Evolutionary conservation across 2,329 filamentous ascomycete species (phyloP).

Genomic region (Dactylonectria macrodidyma): DNA sequence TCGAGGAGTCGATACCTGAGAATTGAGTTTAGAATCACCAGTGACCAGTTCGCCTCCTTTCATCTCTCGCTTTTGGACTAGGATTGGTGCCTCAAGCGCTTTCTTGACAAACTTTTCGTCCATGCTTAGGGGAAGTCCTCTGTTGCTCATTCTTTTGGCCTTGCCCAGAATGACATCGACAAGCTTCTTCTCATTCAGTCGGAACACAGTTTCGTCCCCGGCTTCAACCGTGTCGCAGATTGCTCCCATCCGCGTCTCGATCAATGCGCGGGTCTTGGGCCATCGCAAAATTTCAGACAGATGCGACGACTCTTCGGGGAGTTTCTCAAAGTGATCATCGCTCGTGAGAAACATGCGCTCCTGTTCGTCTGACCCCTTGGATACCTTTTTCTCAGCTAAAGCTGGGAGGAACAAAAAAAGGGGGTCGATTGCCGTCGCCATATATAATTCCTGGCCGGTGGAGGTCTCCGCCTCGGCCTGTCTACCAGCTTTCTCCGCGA

Average conservation of each 20-base stretch:
- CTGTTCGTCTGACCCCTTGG: slow-evolving; percentile 60
- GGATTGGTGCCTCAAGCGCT: slow-evolving; percentile 81
- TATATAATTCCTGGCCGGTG: slow-evolving; percentile 80
- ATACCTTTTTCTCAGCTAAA: slow-evolving; percentile 64
- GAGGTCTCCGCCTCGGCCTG: slow-evolving; percentile 59
- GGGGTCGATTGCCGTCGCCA: slow-evolving; percentile 88
- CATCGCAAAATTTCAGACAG: slow-evolving; percentile 70
- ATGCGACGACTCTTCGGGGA: slow-evolving; percentile 70
- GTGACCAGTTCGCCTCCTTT: slow-evolving; percentile 33
- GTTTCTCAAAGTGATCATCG: slow-evolving; percentile 80
- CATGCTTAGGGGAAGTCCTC: slow-evolving; percentile 81
- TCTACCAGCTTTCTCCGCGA: slow-evolving; percentile 36
- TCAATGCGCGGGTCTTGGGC: slow-evolving; percentile 60
- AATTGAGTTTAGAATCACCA: slow-evolving; percentile 33
- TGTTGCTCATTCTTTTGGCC: slow-evolving; percentile 76
- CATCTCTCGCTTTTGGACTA: slow-evolving; percentile 75
- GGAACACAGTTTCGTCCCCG: slow-evolving; percentile 88
- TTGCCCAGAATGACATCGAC: slow-evolving; percentile 77
- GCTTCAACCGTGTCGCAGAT: slow-evolving; percentile 89
- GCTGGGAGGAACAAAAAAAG: slow-evolving; percentile 87
- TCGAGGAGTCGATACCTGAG: slow-evolving; percentile 39
- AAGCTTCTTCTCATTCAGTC: slow-evolving; percentile 82
- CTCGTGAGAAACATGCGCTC: slow-evolving; percentile 78
- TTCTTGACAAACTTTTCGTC: slow-evolving; percentile 88
- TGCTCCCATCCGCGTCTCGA: slow-evolving; percentile 77